Evolutionary conservation across 2,329 filamentous ascomycete species (phyloP).

Genomic region (Aureobasidium sp.): DNA sequence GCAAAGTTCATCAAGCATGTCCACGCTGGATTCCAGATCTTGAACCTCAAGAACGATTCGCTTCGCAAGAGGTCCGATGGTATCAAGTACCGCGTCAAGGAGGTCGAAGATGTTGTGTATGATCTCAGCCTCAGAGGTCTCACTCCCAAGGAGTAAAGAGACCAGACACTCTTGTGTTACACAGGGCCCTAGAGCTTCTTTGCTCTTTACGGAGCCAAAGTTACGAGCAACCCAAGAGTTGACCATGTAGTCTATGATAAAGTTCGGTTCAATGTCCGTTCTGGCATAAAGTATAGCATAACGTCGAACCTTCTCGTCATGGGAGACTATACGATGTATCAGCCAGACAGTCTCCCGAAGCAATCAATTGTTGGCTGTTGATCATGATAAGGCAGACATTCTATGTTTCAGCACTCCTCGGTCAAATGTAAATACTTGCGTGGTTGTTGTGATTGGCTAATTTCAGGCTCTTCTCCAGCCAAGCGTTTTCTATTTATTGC

Average conservation of each 20-base stretch:
- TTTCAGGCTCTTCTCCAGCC: not conserved
- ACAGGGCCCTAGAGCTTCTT: not conserved
- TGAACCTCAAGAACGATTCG: constrained; percentile 95
- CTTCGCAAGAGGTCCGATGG: constrained; percentile 81
- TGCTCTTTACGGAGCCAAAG: not conserved
- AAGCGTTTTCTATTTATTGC: constrained; percentile 7
- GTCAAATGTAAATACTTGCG: not conserved
- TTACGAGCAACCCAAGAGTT: not conserved
- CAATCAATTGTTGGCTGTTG: not conserved
- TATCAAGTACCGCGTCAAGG: constrained; percentile 96
- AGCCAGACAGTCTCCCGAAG: not conserved
- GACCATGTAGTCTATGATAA: not conserved
- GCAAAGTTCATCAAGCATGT: constrained; percentile 90
- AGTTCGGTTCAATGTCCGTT: not conserved
- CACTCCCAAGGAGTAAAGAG: constrained; percentile 35
- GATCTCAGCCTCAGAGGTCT: constrained; percentile 83
- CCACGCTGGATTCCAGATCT: constrained; percentile 90
- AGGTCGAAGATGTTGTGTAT: constrained; percentile 96
- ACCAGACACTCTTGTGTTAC: not conserved
- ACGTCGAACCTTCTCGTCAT: not conserved
- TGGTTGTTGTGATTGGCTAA: not conserved
- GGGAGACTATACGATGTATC: not conserved
- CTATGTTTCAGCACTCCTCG: constrained; percentile 3
- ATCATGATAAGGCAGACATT: not conserved
- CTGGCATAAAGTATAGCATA: not conserved